phyloP scores from a whole-genome alignment of 257 asterid species.

The Solanum phureja region DNA sequence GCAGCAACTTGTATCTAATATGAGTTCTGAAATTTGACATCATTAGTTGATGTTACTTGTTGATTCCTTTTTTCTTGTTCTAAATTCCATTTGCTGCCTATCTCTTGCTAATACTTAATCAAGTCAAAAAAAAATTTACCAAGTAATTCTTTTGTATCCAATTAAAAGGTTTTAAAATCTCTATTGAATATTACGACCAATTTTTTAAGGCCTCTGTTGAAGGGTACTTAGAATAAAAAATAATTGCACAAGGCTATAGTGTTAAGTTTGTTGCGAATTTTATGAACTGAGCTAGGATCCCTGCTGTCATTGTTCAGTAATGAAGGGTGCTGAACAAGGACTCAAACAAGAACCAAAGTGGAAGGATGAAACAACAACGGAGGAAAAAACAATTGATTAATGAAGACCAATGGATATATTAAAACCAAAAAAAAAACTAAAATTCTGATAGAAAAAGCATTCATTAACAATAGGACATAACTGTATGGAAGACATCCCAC shows the following conservation, averaged over 20 bases:
- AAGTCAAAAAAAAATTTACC: background rate
- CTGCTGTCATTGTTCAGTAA: background rate
- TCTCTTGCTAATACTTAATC: background rate
- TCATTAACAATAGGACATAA: background rate
- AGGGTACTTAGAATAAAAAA: background rate
- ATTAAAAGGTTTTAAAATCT: background rate
- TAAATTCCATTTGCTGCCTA: background rate
- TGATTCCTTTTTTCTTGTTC: background rate
- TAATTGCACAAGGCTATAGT: background rate
- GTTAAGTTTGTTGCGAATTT: background rate
- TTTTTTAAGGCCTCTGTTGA: background rate
- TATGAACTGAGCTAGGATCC: background rate
- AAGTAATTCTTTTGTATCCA: background rate
- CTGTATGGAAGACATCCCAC: background rate
- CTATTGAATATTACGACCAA: background rate
- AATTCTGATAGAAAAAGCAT: background rate
- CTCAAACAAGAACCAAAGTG: background rate
- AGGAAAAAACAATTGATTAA: background rate
- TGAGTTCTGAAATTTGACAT: background rate
- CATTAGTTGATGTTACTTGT: background rate
- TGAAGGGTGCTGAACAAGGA: background rate
- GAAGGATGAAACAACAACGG: background rate
- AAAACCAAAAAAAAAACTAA: background rate
- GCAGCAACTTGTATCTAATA: background rate
- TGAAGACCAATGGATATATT: background rate